Evolutionary conservation across 441 rosid genomes (phyloP).

Genomic region (Erodium chrysanthum): DNA sequence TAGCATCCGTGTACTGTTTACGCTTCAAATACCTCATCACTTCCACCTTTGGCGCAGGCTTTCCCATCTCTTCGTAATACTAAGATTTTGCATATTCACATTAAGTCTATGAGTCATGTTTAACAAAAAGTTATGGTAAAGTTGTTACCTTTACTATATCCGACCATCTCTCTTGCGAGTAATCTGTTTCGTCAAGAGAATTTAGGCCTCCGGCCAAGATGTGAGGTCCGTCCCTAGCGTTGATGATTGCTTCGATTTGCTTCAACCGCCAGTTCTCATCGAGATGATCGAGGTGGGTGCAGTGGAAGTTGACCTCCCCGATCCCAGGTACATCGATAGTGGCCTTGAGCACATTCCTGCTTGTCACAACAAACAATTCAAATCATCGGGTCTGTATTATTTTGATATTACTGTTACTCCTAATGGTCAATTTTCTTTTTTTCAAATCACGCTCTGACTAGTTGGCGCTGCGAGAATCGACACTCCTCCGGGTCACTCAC

Average conservation of each 20-base stretch:
- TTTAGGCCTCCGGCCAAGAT: constrained; percentile 68
- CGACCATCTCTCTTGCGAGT: constrained; percentile 70
- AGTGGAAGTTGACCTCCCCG: constrained; percentile 65
- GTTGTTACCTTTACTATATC: constrained; percentile 65
- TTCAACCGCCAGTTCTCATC: constrained; percentile 86
- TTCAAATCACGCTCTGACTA: too few relatives aligned
- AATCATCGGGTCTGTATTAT: too few relatives aligned
- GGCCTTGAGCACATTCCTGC: constrained; percentile 75
- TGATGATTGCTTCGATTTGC: constrained; percentile 59
- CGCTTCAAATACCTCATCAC: neutral
- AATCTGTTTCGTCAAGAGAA: constrained; percentile 62
- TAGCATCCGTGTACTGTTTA: neutral
- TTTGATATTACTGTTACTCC: too few relatives aligned
- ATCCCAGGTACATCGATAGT: constrained; percentile 70
- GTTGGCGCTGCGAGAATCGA: too few relatives aligned
- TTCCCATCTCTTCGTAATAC: constrained; percentile 76
- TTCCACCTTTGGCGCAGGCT: neutral
- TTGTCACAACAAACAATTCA: constrained; percentile 7
- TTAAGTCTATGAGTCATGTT: neutral
- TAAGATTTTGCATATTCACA: constrained; percentile 4
- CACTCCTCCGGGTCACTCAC: too few relatives aligned
- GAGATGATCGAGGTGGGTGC: constrained; percentile 86
- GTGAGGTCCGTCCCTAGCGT: constrained; percentile 49
- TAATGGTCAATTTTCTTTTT: too few relatives aligned
- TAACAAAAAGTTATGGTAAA: neutral